These are phyloP conservation scores for Lentinula boryana DNA, from an alignment of 768 basidiomycete genomes.

Conservation along the genomic window DNA sequence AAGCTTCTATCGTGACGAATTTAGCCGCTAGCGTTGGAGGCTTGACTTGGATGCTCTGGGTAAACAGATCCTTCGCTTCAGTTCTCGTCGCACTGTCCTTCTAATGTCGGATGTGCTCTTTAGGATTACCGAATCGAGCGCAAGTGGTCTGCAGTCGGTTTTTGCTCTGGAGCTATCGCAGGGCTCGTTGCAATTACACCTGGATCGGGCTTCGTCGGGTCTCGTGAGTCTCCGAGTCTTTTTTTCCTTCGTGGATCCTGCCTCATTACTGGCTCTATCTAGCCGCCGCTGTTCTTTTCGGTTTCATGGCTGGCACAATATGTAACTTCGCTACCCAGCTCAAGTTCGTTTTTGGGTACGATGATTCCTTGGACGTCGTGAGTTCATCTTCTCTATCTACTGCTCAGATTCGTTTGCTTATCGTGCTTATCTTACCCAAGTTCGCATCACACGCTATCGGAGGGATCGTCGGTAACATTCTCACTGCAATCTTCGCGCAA, in stretches of 20 bases:
- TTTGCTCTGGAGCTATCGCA: slow-evolving; percentile 91
- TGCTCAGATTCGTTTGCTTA: not conserved
- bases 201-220: slow-evolving; percentile 74
- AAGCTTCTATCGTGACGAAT: slow-evolving; percentile 93
- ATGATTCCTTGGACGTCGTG: slow-evolving; percentile 72
- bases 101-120: not conserved
- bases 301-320: slow-evolving; percentile 72
- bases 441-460: slow-evolving; percentile 83
- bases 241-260: not conserved
- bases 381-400: slow-evolving; percentile 16
- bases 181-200: slow-evolving; percentile 90
- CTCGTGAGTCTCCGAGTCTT: slow-evolving; percentile 40
- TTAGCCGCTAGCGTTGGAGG: slow-evolving; percentile 84
- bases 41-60: slow-evolving; percentile 89
- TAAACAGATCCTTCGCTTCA: slow-evolving; percentile 19
- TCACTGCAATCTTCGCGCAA: slow-evolving; percentile 89
- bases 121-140: slow-evolving; percentile 87
- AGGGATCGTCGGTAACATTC: slow-evolving; percentile 73
- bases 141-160: slow-evolving; percentile 92
- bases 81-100: not conserved
- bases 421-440: not conserved
- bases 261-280: not conserved
- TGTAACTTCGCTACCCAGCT: slow-evolving; percentile 96
- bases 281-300: slow-evolving; percentile 83
- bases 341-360: slow-evolving; percentile 74